These are phyloP conservation scores for Ilex paraguariensis DNA, from an alignment of 305 asterid genomes.

Conservation along the genomic window DNA sequence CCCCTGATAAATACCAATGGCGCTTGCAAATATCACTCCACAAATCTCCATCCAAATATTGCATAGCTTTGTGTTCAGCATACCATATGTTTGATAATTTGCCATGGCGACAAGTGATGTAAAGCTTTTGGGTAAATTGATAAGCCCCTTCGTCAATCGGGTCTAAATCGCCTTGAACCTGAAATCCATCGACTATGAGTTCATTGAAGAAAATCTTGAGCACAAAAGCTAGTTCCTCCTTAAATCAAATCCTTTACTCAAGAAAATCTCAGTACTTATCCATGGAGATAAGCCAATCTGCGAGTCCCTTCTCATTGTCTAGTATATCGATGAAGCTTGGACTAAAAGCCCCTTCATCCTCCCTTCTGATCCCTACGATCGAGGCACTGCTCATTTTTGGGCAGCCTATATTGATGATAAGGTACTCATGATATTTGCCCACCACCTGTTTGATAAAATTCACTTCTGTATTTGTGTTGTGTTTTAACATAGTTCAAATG, in stretches of 20 bases:
- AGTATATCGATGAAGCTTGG: neutral
- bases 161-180: slow-evolving; percentile 30
- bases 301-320: neutral
- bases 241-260: slow-evolving; percentile 10
- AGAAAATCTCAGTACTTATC: neutral
- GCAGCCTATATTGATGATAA: neutral
- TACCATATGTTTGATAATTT: too few species aligned
- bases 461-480: too few species aligned
- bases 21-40: too few species aligned
- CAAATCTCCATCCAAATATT: too few species aligned
- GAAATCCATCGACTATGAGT: slow-evolving; percentile 36
- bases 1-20: too few species aligned
- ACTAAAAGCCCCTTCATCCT: neutral
- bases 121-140: slow-evolving; percentile 6
- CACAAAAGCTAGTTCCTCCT: slow-evolving; percentile 34
- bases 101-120: neutral
- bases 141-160: slow-evolving; percentile 36
- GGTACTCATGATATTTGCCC: neutral
- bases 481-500: too few species aligned
- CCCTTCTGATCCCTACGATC: slow-evolving; percentile 1
- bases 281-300: neutral
- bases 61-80: too few species aligned
- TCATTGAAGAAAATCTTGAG: slow-evolving; percentile 17
- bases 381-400: neutral
- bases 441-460: too few species aligned